Conservation (phyloP, 1,284 basidiomycete genomes). For the Rhodotorula glutinis region DNA sequence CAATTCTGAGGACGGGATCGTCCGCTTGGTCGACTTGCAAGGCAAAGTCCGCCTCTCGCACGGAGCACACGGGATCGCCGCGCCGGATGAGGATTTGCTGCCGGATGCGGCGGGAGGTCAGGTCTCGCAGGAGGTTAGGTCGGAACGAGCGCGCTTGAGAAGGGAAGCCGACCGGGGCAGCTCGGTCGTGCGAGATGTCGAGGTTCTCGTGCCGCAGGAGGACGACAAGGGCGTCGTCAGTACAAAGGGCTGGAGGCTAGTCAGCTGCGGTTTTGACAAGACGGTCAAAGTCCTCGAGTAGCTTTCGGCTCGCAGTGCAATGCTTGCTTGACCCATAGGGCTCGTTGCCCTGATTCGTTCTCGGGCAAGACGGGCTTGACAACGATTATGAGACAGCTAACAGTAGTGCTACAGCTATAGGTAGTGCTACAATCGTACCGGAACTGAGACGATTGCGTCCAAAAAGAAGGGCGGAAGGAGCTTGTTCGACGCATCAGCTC, state of each 20-base stretch:
- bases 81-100: conserved; percentile 14
- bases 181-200: conserved; percentile 35
- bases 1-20: conserved; percentile 42
- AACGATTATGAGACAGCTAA: too few relatives aligned
- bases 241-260: conserved; percentile 12
- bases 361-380: not conserved
- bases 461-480: too few relatives aligned
- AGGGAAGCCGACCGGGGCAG: conserved; percentile 40
- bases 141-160: conserved; percentile 33
- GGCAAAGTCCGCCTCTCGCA: conserved; percentile 23
- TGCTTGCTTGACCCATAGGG: not conserved
- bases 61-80: conserved; percentile 41
- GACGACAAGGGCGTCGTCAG: not conserved
- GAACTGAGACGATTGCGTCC: too few relatives aligned
- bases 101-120: not conserved
- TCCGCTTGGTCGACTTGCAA: conserved; percentile 38
- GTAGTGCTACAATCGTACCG: too few relatives aligned
- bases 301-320: not conserved
- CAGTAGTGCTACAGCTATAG: not conserved
- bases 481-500: too few relatives aligned
- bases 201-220: not conserved
- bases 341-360: too few relatives aligned
- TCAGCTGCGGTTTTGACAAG: conserved; percentile 41
- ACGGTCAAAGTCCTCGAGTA: conserved; percentile 31
- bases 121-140: conserved; percentile 16